Base-by-base conservation (phyloP, 805 yeast genomes). In the Ogataea pilisensis region DNA sequence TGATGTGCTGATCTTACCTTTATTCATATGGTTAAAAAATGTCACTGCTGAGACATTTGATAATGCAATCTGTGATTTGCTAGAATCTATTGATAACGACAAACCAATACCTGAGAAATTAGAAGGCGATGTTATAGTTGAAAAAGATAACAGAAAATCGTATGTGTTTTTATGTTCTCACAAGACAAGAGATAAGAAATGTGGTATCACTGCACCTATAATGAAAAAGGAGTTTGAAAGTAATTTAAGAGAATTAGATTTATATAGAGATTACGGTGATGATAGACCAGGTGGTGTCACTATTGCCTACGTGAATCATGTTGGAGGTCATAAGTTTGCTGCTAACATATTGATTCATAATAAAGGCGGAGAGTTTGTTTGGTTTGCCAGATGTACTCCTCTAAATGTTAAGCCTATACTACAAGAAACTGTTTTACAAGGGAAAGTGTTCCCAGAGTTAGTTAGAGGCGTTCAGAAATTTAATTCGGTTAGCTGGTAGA, bases 321-420 rank as follows among this genome's bases (percentile, higher is more conserved):
- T 91, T 21, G 99, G 99, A 6, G 98, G 98, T 5, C 99, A 91
- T 64, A 93, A 93, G 61, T 93, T 70, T 63, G 88, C 93, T 1
- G 97, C 97, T 2, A 91, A 91, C 60, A 85, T 87, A 3, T 72
- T 88, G 38, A 76, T 91, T 13, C 89, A 88, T 57, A 65, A 80
- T 48, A 79, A 73, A 48, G 65, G 76, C 9, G 95, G 93, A 5
- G 85, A 85, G 49, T 80, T 82, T 43, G 75, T 89, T 22, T 89
- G 97, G 97, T 67, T 87, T 57, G 99, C 95, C 1, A 73, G 91
- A 45, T 82, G 95, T 41, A 71, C 76, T 3, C 98, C 98, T 4
- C 70, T 72, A 38, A 85, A 87, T 53, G 85, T 82, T 19, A 72
- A 73, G 42, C 82, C 85, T 2, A 78, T 91, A 9, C 73, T 87